Percentiles rank a stretch among this genome's conserved stretches.
Evolutionary conservation across 805 yeast species (phyloP).

Genomic region (Candida parachauliodes): DNA sequence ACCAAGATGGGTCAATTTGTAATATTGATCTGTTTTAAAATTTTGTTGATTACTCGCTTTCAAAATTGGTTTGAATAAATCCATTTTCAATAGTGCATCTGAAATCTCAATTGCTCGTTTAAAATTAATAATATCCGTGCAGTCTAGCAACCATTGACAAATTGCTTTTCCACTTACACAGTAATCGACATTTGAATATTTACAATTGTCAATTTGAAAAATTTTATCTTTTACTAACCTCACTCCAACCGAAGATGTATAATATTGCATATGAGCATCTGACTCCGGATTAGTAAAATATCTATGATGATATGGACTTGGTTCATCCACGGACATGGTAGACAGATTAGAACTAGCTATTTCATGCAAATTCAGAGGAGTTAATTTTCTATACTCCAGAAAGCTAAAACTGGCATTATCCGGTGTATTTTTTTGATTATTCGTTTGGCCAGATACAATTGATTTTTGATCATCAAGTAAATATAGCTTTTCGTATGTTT

Average conservation of each 20-base stretch:
- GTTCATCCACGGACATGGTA: neutral
- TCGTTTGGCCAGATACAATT: neutral
- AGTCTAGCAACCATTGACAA: conserved; percentile 87
- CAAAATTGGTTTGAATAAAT: conserved; percentile 46
- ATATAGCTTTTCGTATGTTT: neutral
- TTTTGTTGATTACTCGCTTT: conserved; percentile 10
- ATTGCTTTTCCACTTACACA: conserved; percentile 73
- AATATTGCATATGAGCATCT: conserved; percentile 77
- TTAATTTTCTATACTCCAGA: neutral
- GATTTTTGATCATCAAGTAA: neutral
- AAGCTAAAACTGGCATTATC: conserved; percentile 4
- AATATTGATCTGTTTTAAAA: conserved; percentile 30
- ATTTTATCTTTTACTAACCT: conserved; percentile 48
- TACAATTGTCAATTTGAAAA: conserved; percentile 21
- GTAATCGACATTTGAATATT: conserved; percentile 29
- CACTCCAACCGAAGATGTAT: conserved; percentile 61
- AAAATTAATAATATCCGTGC: conserved; percentile 63
- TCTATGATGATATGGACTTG: conserved; percentile 68
- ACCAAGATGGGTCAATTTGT: conserved; percentile 43
- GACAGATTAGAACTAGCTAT: neutral
- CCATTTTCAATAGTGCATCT: conserved; percentile 43
- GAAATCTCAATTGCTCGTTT: conserved; percentile 55
- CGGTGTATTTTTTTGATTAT: too few species aligned
- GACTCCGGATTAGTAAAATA: conserved; percentile 89
- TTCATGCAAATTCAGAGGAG: neutral